phyloP scores from a whole-genome alignment of 495 filamentous ascomycete genomes.

The Penicillium crystallinum region DNA sequence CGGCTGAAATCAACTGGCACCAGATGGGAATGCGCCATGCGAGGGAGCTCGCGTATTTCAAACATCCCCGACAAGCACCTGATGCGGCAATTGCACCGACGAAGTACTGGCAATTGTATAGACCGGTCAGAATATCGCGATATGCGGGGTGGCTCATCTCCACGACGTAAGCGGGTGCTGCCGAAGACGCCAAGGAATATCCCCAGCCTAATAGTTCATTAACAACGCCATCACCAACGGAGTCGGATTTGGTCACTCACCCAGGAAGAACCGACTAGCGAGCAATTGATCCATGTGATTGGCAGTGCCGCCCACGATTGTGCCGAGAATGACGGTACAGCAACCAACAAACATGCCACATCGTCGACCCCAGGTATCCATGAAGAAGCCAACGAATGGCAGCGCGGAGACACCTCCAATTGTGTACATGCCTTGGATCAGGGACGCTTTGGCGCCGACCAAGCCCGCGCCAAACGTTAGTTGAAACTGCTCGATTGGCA shows the following conservation, averaged over 20 bases:
- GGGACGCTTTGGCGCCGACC: constrained; percentile 36
- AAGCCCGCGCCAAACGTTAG: constrained; percentile 4
- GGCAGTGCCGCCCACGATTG: constrained; percentile 46
- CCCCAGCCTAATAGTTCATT: constrained; percentile 52
- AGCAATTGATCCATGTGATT: constrained; percentile 50
- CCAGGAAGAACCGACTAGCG: constrained; percentile 65
- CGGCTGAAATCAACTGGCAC: constrained; percentile 54
- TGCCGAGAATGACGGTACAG: constrained; percentile 54
- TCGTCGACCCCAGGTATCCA: constrained; percentile 52
- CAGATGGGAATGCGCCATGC: constrained; percentile 61
- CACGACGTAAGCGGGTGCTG: constrained; percentile 64
- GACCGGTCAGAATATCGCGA: constrained; percentile 56
- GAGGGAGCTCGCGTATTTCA: constrained; percentile 20
- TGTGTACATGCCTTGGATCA: constrained; percentile 54
- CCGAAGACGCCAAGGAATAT: constrained; percentile 57
- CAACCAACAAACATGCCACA: constrained; percentile 60
- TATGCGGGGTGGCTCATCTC: constrained; percentile 69
- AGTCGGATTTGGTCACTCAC: background rate
- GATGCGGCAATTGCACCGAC: constrained; percentile 43
- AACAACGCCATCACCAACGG: background rate
- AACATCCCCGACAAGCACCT: constrained; percentile 28
- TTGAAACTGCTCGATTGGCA: constrained; percentile 7
- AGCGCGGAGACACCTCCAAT: constrained; percentile 51
- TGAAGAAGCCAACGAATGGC: constrained; percentile 46
- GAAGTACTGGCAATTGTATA: constrained; percentile 52